Base-by-base conservation (phyloP, 2,329 filamentous ascomycete genomes). In the Ceratocystis eucalypticola region DNA sequence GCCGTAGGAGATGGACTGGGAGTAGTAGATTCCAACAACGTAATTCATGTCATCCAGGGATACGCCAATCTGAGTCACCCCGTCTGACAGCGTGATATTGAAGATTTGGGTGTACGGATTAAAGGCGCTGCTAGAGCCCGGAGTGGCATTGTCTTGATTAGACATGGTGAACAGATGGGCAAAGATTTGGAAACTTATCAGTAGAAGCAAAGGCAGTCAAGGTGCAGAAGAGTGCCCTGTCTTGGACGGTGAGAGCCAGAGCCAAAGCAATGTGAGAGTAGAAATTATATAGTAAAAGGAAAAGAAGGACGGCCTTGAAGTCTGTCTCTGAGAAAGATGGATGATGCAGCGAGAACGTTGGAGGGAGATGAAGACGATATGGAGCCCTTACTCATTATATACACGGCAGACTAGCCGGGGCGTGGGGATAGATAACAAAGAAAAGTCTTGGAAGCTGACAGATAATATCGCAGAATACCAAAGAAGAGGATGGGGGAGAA, bases 1-100 rank as follows among this genome's bases (percentile, higher is more conserved):
- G 64, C 83, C 86, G 73, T 87, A 89, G 75, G 85, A 87, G 77
- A 89, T 84, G 72, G 72, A 73, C 30, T 76, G 73, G 70, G 73
- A 75, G 69, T 74, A 68, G 50, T 73, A 72, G 37, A 73, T 72
- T 28, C 71, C 69, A 68, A 74, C 74, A 63, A 73, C 70, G 28
- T 61, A 48, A 69, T 79, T 74, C 61, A 80, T 37, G 20, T 30
- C n/a, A 17, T 46, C 22, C 3, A 65, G n/a, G 10, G 55, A n/a
- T 3, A 65, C 28, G 1, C 53, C 28, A 15, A 61, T 48, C 8
- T 22, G 22, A 15, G 64, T 61, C 8, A 65, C 53, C 3, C 53
- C 53, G 8, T 65, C 50, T 4, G 53, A 25, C 7, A 25, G n/a
- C 2, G 57, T 28, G 3, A 65, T 7, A 1, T 37, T 61, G 6